These are phyloP conservation scores for Biscogniauxia marginata DNA, from an alignment of 2,329 filamentous ascomycete genomes.

Conservation along the genomic window DNA sequence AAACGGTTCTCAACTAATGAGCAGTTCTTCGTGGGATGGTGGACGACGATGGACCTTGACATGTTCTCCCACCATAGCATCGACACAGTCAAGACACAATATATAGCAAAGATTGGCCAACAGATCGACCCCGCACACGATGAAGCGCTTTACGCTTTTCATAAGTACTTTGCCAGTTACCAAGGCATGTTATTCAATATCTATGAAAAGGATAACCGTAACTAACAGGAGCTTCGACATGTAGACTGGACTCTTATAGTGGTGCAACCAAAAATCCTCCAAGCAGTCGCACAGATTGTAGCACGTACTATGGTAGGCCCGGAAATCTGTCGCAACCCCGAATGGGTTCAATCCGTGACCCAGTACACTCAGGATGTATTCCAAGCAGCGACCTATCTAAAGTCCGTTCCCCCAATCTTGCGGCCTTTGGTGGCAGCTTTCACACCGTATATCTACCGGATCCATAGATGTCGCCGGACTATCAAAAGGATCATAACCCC, in stretches of 20 bases:
- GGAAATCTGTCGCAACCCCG: constrained; percentile 11
- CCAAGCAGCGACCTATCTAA: constrained; percentile 4
- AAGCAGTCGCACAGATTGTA: constrained; percentile 8
- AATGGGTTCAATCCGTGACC: constrained; percentile 5
- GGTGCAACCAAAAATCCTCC: constrained; percentile 9
- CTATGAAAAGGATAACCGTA: neutral
- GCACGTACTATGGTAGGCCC: constrained; percentile 9
- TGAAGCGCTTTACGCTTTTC: constrained; percentile 7
- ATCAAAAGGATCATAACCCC: constrained; percentile 6
- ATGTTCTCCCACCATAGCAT: constrained; percentile 10
- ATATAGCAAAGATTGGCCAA: constrained; percentile 11
- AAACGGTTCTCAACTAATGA: too few relatives aligned
- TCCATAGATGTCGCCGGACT: constrained; percentile 4
- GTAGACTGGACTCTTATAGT: constrained; percentile 11
- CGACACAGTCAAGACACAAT: constrained; percentile 10
- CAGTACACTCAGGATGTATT: constrained; percentile 12
- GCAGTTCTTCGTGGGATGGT: constrained; percentile 12
- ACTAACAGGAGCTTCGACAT: neutral
- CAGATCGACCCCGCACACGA: constrained; percentile 7
- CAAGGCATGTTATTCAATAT: constrained; percentile 6
- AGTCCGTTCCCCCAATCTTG: constrained; percentile 2
- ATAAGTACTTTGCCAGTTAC: constrained; percentile 5
- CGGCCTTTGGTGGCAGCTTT: constrained; percentile 4
- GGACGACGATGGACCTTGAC: constrained; percentile 13
- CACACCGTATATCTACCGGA: constrained; percentile 11